These are phyloP conservation scores for Mycena filopes DNA, from an alignment of 768 basidiomycete genomes.

Conservation along the genomic window DNA sequence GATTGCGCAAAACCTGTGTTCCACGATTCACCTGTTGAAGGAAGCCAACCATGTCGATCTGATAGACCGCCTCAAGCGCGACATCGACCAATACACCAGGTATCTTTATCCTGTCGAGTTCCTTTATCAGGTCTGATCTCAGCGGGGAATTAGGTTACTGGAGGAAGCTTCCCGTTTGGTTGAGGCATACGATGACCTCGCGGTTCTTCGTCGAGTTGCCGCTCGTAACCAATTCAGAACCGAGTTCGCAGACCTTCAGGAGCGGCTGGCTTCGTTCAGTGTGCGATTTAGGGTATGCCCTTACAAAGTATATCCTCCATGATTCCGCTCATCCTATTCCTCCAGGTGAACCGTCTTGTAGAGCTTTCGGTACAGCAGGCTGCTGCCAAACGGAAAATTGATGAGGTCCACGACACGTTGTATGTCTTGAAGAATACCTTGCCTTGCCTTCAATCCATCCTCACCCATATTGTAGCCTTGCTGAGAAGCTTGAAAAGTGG, in stretches of 20 bases:
- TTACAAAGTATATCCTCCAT: not conserved
- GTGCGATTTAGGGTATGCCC: conserved; percentile 6
- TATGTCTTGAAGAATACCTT: too few species aligned
- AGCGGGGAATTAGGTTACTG: not conserved
- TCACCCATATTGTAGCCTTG: too few species aligned
- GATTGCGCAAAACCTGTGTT: not conserved
- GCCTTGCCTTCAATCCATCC: too few species aligned
- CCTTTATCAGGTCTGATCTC: not conserved
- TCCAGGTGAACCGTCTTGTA: conserved; percentile 11
- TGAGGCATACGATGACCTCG: not conserved
- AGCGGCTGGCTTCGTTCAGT: conserved; percentile 12
- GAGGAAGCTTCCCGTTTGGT: not conserved
- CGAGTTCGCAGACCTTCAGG: not conserved
- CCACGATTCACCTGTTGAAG: conserved; percentile 1
- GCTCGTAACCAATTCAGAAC: not conserved
- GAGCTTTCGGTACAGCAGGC: conserved; percentile 9
- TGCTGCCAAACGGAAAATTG: not conserved
- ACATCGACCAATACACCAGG: conserved; percentile 8
- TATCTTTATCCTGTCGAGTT: not conserved
- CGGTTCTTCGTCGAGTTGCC: not conserved
- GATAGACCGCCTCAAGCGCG: conserved; percentile 1
- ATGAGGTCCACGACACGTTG: conserved; percentile 4
- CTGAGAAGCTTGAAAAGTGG: not conserved
- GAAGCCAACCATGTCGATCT: not conserved
- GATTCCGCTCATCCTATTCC: not conserved